Conservation (phyloP, 2,329 filamentous ascomycete genomes). For the Colletotrichum ledebouriae region DNA sequence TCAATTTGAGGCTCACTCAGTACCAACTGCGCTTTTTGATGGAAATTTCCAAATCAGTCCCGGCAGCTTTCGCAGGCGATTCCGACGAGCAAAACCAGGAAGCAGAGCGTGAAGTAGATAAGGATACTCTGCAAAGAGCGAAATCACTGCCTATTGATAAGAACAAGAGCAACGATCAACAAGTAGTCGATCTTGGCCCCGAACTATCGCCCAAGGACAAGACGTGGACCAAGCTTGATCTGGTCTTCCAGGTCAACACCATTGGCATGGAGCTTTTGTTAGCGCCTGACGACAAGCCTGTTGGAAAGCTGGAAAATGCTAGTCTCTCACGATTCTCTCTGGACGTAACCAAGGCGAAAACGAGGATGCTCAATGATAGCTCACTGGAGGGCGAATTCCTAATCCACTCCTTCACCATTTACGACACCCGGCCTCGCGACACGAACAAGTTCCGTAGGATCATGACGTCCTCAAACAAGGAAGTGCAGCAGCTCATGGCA, state of each 20-base stretch:
- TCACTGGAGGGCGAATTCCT: slow-evolving; percentile 93
- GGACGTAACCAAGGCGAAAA: slow-evolving; percentile 91
- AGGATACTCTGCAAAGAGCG: slow-evolving; percentile 64
- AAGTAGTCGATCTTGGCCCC: slow-evolving; percentile 70
- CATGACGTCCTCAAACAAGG: slow-evolving; percentile 96
- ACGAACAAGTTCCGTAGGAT: slow-evolving; percentile 98
- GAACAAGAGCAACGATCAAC: slow-evolving; percentile 53
- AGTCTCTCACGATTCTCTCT: slow-evolving; percentile 95
- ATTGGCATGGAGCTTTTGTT: slow-evolving; percentile 90
- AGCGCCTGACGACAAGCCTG: slow-evolving; percentile 79
- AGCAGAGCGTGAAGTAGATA: slow-evolving; percentile 79
- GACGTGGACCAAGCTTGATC: slow-evolving; percentile 92
- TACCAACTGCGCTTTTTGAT: slow-evolving; percentile 91
- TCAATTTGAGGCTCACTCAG: slow-evolving; percentile 91
- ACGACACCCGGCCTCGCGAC: slow-evolving; percentile 89
- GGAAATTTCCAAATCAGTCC: slow-evolving; percentile 88
- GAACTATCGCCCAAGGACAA: slow-evolving; percentile 78
- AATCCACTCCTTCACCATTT: slow-evolving; percentile 94
- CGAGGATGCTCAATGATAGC: slow-evolving; percentile 91
- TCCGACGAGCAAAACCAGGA: slow-evolving; percentile 79
- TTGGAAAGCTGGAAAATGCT: slow-evolving; percentile 81
- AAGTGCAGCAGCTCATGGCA: slow-evolving; percentile 98
- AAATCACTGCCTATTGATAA: slow-evolving; percentile 54
- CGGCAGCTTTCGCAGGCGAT: slow-evolving; percentile 86
- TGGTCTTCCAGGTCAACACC: slow-evolving; percentile 89